Conservation (phyloP, 2,329 filamentous ascomycete species). For the Cadophora sp. region DNA sequence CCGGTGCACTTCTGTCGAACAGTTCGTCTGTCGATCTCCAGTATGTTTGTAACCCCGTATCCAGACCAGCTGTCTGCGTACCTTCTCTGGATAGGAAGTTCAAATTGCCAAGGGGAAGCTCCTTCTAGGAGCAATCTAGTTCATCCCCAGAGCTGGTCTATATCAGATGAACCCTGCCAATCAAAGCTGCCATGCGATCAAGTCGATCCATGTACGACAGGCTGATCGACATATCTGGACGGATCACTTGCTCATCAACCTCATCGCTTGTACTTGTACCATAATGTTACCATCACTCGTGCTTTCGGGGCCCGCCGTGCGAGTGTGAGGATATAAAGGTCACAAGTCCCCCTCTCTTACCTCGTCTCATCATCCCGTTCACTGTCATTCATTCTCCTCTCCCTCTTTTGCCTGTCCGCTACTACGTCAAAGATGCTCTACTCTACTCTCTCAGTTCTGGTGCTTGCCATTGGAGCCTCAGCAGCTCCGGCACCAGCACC, state of each 20-base stretch:
- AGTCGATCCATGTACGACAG: slow-evolving; percentile 15
- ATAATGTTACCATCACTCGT: slow-evolving; percentile 6
- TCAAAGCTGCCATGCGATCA: slow-evolving; percentile 19
- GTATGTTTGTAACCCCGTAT: slow-evolving; percentile 13
- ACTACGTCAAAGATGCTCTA: slow-evolving; percentile 36
- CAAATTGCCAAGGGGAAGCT: slow-evolving; percentile 18
- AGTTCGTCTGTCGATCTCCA: slow-evolving; percentile 18
- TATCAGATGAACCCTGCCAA: slow-evolving; percentile 20
- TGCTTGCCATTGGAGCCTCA: slow-evolving; percentile 36
- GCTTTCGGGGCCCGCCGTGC: slow-evolving; percentile 7
- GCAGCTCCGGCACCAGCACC: slow-evolving; percentile 38
- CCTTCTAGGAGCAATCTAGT: slow-evolving; percentile 30
- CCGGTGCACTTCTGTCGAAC: slow-evolving; percentile 15
- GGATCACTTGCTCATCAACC: slow-evolving; percentile 8
- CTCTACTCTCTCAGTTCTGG: slow-evolving; percentile 34
- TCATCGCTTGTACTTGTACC: slow-evolving; percentile 15
- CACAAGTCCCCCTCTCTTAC: slow-evolving; percentile 17
- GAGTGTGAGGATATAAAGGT: slow-evolving; percentile 31
- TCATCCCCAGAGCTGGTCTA: slow-evolving; percentile 10
- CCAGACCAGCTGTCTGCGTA: slow-evolving; percentile 7
- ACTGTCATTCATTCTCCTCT: slow-evolving; percentile 16
- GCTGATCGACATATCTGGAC: slow-evolving; percentile 17
- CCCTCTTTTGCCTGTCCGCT: slow-evolving; percentile 14
- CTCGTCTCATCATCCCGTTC: slow-evolving; percentile 28
- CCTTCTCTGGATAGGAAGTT: slow-evolving; percentile 30